Evolutionary conservation across 331 rosid genomes (phyloP).

Genomic region (Quercus phellos): DNA sequence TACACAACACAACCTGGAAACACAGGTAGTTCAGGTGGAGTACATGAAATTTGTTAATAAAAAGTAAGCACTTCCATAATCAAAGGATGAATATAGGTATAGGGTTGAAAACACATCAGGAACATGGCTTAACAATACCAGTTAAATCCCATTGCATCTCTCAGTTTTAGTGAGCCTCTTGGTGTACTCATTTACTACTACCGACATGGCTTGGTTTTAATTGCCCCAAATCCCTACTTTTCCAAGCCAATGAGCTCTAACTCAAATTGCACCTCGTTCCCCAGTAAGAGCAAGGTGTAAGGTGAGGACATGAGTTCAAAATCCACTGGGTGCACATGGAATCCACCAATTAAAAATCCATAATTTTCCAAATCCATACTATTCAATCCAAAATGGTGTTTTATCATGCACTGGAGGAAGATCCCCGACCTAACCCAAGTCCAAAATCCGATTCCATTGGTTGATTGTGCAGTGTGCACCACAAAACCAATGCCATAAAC

Average conservation of each 20-base stretch:
- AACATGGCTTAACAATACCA: too few species aligned
- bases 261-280: too few species aligned
- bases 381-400: not conserved
- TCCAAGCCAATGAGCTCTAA: not conserved
- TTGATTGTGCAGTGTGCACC: not conserved
- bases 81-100: too few species aligned
- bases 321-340: too few species aligned
- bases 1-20: not conserved
- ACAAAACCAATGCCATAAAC: not conserved
- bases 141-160: too few species aligned
- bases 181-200: too few species aligned
- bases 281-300: too few species aligned
- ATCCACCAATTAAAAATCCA: too few species aligned
- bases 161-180: too few species aligned
- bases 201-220: not conserved
- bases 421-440: not conserved
- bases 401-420: not conserved
- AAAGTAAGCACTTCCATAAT: too few species aligned
- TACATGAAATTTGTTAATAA: not conserved
- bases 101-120: too few species aligned
- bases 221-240: not conserved
- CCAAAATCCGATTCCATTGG: not conserved
- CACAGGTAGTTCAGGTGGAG: not conserved
- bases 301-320: too few species aligned
- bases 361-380: conserved; percentile 9